These are phyloP conservation scores for Exophiala viscosa DNA, from an alignment of 2,329 filamentous ascomycete species.

Conservation along the genomic window DNA sequence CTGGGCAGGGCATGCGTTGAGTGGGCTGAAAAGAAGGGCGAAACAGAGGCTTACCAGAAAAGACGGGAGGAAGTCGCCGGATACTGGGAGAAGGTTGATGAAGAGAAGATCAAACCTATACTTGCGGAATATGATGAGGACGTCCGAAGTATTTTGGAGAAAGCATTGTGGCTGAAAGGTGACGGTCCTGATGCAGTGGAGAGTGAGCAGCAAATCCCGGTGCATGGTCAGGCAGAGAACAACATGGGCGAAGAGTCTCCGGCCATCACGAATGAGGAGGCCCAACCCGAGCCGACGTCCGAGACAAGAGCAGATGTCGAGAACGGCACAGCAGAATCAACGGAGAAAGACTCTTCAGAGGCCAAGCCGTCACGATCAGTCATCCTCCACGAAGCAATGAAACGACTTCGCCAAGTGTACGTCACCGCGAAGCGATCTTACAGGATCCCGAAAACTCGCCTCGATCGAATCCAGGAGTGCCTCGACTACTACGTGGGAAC, in stretches of 20 bases:
- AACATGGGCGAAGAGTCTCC: neutral
- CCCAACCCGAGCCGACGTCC: neutral
- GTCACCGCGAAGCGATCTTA: conserved; percentile 78
- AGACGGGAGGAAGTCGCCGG: conserved; percentile 72
- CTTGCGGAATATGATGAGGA: conserved; percentile 45
- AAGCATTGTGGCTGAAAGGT: conserved; percentile 39
- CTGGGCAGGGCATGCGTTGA: conserved; percentile 80
- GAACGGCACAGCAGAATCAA: conserved; percentile 11
- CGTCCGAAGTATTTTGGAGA: conserved; percentile 36
- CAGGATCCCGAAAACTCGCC: conserved; percentile 68
- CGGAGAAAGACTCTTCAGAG: conserved; percentile 1
- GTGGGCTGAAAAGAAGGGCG: conserved; percentile 67
- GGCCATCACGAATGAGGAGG: neutral
- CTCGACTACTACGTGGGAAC: conserved; percentile 77
- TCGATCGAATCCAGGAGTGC: conserved; percentile 70
- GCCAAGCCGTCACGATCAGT: conserved; percentile 17
- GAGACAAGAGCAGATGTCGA: neutral
- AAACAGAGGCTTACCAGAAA: conserved; percentile 63
- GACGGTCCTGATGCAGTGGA: conserved; percentile 33
- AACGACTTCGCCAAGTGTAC: conserved; percentile 76
- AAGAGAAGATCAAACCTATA: conserved; percentile 71
- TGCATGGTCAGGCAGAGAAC: conserved; percentile 14
- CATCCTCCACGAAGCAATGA: conserved; percentile 63
- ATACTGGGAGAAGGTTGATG: conserved; percentile 81
- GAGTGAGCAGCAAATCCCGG: conserved; percentile 21